phyloP scores from a whole-genome alignment of 257 asterid genomes.

The Nicotiana tabacum region DNA sequence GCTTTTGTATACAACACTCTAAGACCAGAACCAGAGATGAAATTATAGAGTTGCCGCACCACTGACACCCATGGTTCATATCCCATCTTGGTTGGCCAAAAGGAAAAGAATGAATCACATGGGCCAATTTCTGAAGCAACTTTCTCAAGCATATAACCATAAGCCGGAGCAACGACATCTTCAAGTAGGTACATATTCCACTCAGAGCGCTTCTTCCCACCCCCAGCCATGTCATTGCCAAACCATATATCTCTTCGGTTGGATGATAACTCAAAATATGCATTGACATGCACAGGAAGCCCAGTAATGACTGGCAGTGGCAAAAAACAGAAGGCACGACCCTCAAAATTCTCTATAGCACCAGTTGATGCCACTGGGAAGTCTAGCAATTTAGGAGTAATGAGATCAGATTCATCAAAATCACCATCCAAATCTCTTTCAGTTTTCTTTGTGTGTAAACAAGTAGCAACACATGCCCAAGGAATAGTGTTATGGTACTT shows the following conservation, averaged over 20 bases:
- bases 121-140: conserved; percentile 78
- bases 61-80: conserved; percentile 87
- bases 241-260: conserved; percentile 97
- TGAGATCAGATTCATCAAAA: conserved; percentile 28
- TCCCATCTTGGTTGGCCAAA: conserved; percentile 73
- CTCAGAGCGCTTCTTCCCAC: conserved; percentile 91
- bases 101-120: conserved; percentile 65
- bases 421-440: conserved; percentile 29
- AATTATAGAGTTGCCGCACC: conserved; percentile 67
- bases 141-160: conserved; percentile 80
- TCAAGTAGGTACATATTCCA: conserved; percentile 89
- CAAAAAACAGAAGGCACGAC: conserved; percentile 93
- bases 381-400: conserved; percentile 44
- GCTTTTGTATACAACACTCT: conserved; percentile 72
- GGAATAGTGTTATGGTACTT: conserved; percentile 66
- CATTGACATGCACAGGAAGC: conserved; percentile 88
- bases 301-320: conserved; percentile 90
- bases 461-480: conserved; percentile 90
- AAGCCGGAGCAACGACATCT: conserved; percentile 93
- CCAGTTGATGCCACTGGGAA: conserved; percentile 32
- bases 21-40: conserved; percentile 60
- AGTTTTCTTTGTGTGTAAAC: conserved; percentile 45
- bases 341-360: conserved; percentile 50
- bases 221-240: conserved; percentile 98
- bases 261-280: conserved; percentile 93